Conservation (phyloP, 2,329 filamentous ascomycete genomes). For the Fusarium cicatricum region DNA sequence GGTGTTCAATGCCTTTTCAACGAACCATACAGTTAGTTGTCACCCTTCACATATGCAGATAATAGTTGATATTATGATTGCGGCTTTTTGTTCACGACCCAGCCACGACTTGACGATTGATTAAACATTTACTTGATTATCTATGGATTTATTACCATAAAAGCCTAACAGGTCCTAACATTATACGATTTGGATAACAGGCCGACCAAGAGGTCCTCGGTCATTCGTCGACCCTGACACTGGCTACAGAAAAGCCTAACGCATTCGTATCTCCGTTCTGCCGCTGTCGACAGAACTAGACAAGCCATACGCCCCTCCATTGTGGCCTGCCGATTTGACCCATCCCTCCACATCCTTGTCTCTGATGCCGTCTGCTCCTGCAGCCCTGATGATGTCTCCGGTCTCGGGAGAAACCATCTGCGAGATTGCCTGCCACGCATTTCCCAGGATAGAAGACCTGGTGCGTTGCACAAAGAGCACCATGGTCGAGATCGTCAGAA, state of each 20-base stretch:
- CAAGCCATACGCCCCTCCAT: not conserved
- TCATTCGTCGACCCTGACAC: no score
- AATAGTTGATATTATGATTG: no score
- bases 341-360: slow-evolving; percentile 12
- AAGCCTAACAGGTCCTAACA: no score
- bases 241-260: not conserved
- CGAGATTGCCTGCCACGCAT: slow-evolving; percentile 19
- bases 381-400: slow-evolving; percentile 8
- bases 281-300: not conserved
- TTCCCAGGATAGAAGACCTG: slow-evolving; percentile 2
- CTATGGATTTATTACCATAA: no score
- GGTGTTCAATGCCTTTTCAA: no score
- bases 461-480: slow-evolving; percentile 3
- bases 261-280: not conserved
- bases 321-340: not conserved
- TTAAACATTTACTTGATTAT: no score
- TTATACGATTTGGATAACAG: no score
- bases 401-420: slow-evolving; percentile 19
- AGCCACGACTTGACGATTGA: no score
- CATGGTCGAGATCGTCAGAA: not conserved
- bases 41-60: no score
- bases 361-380: not conserved
- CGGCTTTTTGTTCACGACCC: no score
- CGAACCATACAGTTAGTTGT: no score
- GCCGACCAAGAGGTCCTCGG: no score